Base-by-base conservation (phyloP, 352 stramenopile species). In the Pythium plurisporium region DNA sequence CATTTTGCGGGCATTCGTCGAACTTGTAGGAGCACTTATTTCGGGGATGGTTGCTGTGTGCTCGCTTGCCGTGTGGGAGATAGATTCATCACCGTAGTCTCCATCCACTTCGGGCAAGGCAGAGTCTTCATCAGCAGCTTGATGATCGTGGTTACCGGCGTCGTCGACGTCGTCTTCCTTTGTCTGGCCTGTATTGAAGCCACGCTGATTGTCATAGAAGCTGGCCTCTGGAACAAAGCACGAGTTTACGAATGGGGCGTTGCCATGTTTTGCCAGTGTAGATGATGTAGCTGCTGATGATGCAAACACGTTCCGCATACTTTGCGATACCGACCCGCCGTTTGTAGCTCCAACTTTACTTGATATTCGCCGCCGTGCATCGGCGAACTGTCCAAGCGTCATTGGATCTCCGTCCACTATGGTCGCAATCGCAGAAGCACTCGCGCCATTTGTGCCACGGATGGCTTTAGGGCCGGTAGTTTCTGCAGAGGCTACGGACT, bases 381-480 rank as follows among this genome's bases (percentile, higher is more conserved):
- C 71, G 0, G 58, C 66, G 49, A 79, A 79, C 45, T 79, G 71
- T 1, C 55, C 51, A 3, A 79, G 45, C 7, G 64, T 73, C 51
- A 79, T 67, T 3, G 49, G n/a, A 17, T 72, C 67, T 19, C 48
- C 53, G 6, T 65, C 58, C 8, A 19, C 42, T n/a, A 30, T 54
- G n/a, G 17, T 22, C 14, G 29, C 30, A 12, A 45, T 36, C 0
- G n/a, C 20, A 40, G 10, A 46, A 11, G 22, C 15, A 22, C 27
- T 19, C 15, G 19, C 19, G 15, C 22, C 19, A 14, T 17, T 38
- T 5, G 45, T n/a, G 2, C 26, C 45, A 38, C 7, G 0, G 3
- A 1, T 1, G 37, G n/a, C 4, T n/a, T 20, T 26, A 5, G 27
- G 15, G 41, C 15, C 29, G 15, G 29, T n/a, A 1, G 45, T 2